Evolutionary conservation across 306 rosid genomes (phyloP).

Genomic region (Vigna radiata): DNA sequence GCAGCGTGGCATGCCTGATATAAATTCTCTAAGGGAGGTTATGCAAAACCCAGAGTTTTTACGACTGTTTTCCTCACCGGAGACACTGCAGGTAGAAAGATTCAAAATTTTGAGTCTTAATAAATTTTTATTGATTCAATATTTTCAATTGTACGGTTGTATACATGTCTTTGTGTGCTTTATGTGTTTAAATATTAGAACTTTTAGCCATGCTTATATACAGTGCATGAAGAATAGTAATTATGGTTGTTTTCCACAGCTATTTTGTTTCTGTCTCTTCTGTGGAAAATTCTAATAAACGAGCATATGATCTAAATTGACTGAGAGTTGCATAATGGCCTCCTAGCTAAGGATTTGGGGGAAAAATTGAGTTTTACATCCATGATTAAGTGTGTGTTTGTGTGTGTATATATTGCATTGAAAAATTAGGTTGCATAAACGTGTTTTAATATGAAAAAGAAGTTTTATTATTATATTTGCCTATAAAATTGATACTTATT

Average conservation of each 20-base stretch:
- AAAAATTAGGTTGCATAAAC: neutral
- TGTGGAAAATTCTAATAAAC: slow-evolving; percentile 13
- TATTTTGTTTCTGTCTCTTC: slow-evolving; percentile 10
- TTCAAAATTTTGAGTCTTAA: slow-evolving; percentile 36
- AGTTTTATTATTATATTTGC: slow-evolving; percentile 33
- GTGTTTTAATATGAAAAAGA: slow-evolving; percentile 19
- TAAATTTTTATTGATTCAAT: slow-evolving; percentile 6
- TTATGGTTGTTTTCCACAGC: slow-evolving; percentile 1
- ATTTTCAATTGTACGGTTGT: slow-evolving; percentile 15
- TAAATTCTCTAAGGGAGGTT: slow-evolving; percentile 84
- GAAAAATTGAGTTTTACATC: neutral
- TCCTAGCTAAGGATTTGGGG: slow-evolving; percentile 26
- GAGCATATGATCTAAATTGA: slow-evolving; percentile 9
- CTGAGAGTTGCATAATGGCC: slow-evolving; percentile 18
- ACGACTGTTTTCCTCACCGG: slow-evolving; percentile 81
- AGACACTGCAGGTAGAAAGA: slow-evolving; percentile 80
- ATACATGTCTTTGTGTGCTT: neutral
- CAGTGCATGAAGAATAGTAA: slow-evolving; percentile 10
- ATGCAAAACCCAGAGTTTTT: slow-evolving; percentile 84
- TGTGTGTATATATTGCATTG: neutral
- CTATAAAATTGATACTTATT: slow-evolving; percentile 6
- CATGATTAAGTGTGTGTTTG: neutral
- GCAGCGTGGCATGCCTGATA: slow-evolving; percentile 72
- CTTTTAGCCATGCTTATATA: slow-evolving; percentile 8
- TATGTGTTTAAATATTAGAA: slow-evolving; percentile 28